phyloP scores from a whole-genome alignment of 2,329 filamentous ascomycete species.

The Scorias spongiosa region DNA sequence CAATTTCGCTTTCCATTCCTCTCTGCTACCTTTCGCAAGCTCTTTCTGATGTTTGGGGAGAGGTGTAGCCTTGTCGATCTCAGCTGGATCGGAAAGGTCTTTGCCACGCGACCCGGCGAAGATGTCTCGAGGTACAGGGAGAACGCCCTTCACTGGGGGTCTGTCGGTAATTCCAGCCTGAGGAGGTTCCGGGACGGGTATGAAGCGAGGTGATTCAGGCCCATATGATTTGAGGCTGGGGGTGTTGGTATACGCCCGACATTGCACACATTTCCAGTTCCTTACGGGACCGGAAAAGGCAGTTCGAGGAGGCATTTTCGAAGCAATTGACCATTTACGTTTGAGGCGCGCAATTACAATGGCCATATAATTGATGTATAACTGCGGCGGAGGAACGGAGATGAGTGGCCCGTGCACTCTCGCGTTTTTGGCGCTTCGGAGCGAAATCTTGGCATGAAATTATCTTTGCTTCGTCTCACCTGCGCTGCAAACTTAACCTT shows the following conservation, averaged over 20 bases:
- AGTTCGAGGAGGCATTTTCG: constrained; percentile 26
- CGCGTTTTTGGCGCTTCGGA: neutral
- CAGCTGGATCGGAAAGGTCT: constrained; percentile 35
- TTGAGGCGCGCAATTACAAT: constrained; percentile 3
- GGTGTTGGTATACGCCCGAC: constrained; percentile 32
- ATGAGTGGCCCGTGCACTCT: constrained; percentile 2
- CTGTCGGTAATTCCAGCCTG: constrained; percentile 46
- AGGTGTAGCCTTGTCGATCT: constrained; percentile 11
- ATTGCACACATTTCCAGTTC: constrained; percentile 22
- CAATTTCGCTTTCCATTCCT: constrained; percentile 57
- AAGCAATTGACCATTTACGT: too few relatives aligned
- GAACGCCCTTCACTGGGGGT: constrained; percentile 51
- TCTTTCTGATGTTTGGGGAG: constrained; percentile 5
- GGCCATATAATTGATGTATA: neutral
- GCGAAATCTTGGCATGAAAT: constrained; percentile 3
- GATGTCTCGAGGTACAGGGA: constrained; percentile 70
- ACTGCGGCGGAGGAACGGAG: constrained; percentile 2
- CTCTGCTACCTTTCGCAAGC: constrained; percentile 30
- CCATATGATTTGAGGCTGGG: constrained; percentile 38
- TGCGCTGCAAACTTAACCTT: neutral
- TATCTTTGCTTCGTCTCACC: constrained; percentile 1
- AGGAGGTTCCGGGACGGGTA: constrained; percentile 63
- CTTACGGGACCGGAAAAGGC: constrained; percentile 15
- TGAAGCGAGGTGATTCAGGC: constrained; percentile 77
- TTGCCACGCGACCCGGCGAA: constrained; percentile 44